A percentile compares a stretch with the other conserved stretches of the same genome.
These are phyloP conservation scores for Alternaria novae-zelandiae DNA, from an alignment of 2,329 filamentous ascomycete genomes.

Conservation along the genomic window DNA sequence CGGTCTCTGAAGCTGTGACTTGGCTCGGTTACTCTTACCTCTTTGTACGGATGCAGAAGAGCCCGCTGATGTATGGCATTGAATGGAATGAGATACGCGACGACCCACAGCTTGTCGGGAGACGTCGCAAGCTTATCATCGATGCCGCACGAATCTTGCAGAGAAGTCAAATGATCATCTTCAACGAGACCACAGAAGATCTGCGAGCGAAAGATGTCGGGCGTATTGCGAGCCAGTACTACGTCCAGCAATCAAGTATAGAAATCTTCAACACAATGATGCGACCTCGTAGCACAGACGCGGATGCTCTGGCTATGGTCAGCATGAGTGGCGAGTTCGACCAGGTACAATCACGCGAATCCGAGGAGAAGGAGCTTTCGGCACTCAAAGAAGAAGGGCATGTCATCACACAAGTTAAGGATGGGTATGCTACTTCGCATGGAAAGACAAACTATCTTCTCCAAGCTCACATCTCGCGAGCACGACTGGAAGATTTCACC, in stretches of 20 bases:
- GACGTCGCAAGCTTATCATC: slow-evolving; percentile 83
- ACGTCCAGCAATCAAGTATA: slow-evolving; percentile 90
- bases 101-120: slow-evolving; percentile 85
- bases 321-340: slow-evolving; percentile 98
- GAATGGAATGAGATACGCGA: slow-evolving; percentile 90
- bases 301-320: slow-evolving; percentile 94
- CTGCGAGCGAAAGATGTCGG: slow-evolving; percentile 93
- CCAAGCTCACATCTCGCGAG: slow-evolving; percentile 90
- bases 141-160: slow-evolving; percentile 87
- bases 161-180: slow-evolving; percentile 98
- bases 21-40: slow-evolving; percentile 99
- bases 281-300: slow-evolving; percentile 82
- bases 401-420: slow-evolving; percentile 79
- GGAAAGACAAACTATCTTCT: slow-evolving; percentile 95
- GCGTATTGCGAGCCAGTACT: slow-evolving; percentile 95
- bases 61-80: slow-evolving; percentile 90
- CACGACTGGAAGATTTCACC: slow-evolving; percentile 90
- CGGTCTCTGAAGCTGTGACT: slow-evolving; percentile 88
- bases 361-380: slow-evolving; percentile 84
- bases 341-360: slow-evolving; percentile 92
- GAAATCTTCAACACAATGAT: slow-evolving; percentile 98
- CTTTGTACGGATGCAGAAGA: slow-evolving; percentile 94
- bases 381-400: slow-evolving; percentile 69
- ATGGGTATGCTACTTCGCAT: slow-evolving; percentile 70
- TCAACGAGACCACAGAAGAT: slow-evolving; percentile 92